These are phyloP conservation scores for Glycine soja DNA, from an alignment of 306 rosid genomes.

Conservation along the genomic window DNA sequence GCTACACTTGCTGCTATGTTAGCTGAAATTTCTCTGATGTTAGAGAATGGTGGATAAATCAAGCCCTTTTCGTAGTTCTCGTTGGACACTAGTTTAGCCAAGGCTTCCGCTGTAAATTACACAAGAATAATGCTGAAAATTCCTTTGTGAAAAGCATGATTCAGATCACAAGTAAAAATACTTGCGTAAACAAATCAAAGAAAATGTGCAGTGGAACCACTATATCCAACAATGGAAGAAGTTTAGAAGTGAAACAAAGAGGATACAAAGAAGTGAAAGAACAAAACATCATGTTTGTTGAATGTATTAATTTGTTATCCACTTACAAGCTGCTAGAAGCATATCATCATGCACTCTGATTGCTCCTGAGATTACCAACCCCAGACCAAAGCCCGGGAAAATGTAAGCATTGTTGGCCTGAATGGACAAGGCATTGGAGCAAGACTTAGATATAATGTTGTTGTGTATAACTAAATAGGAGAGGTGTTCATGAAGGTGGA, in stretches of 20 bases:
- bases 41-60: slow-evolving; percentile 74
- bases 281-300: not conserved
- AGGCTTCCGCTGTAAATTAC: slow-evolving; percentile 64
- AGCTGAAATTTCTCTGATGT: slow-evolving; percentile 79
- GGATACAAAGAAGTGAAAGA: not conserved
- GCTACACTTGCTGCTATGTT: slow-evolving; percentile 79
- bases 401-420: slow-evolving; percentile 34
- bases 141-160: not conserved
- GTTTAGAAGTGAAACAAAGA: not conserved
- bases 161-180: too few species aligned
- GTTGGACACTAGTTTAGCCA: slow-evolving; percentile 66
- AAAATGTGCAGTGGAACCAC: not conserved
- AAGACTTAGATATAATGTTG: slow-evolving; percentile 7
- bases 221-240: not conserved
- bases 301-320: not conserved
- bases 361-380: slow-evolving; percentile 31
- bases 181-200: not conserved
- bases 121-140: not conserved
- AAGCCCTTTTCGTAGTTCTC: slow-evolving; percentile 67
- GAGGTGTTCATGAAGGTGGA: not conserved
- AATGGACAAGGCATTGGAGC: not conserved
- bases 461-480: slow-evolving; percentile 8
- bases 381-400: slow-evolving; percentile 32
- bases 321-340: slow-evolving; percentile 31
- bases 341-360: slow-evolving; percentile 29